phyloP scores from a whole-genome alignment of 78 protist species.

The Parvularia atlantis region DNA sequence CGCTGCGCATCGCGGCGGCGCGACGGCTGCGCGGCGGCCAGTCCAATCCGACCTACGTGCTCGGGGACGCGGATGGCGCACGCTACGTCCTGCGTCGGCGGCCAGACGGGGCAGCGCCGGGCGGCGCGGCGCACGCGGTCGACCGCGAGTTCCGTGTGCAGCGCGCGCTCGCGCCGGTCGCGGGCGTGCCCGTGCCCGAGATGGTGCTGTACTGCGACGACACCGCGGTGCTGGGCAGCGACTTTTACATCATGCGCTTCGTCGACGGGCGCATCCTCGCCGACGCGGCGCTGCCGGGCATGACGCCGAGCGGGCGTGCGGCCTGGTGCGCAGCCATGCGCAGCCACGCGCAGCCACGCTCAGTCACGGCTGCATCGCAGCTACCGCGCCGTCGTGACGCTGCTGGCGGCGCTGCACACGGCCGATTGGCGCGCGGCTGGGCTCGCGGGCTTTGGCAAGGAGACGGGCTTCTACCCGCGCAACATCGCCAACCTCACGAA shows the following conservation, averaged over 20 bases:
- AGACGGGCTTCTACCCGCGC: background rate
- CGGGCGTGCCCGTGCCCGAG: constrained; percentile 41
- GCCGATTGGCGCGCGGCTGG: constrained; percentile 1
- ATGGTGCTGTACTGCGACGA: constrained; percentile 23
- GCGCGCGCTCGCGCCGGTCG: constrained; percentile 1
- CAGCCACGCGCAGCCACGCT: no score
- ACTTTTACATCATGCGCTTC: constrained; percentile 40
- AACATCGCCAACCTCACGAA: constrained; percentile 12
- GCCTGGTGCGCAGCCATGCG: background rate
- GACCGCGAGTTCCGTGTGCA: constrained; percentile 33
- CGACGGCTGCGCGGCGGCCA: no score
- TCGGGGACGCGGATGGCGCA: no score
- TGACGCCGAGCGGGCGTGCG: constrained; percentile 4
- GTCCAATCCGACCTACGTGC: constrained; percentile 41
- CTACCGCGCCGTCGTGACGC: no score
- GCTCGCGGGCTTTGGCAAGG: constrained; percentile 9
- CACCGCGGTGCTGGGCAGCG: constrained; percentile 36
- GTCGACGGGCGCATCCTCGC: constrained; percentile 35
- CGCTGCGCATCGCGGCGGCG: no score
- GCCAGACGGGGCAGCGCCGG: no score
- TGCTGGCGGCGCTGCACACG: constrained; percentile 3
- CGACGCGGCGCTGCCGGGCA: constrained; percentile 1
- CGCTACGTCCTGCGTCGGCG: constrained; percentile 17
- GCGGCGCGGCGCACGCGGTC: constrained; percentile 45
- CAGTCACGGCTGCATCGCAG: no score